phyloP scores from a whole-genome alignment of 164 flowering plant species.

The Stephania cephalantha region DNA sequence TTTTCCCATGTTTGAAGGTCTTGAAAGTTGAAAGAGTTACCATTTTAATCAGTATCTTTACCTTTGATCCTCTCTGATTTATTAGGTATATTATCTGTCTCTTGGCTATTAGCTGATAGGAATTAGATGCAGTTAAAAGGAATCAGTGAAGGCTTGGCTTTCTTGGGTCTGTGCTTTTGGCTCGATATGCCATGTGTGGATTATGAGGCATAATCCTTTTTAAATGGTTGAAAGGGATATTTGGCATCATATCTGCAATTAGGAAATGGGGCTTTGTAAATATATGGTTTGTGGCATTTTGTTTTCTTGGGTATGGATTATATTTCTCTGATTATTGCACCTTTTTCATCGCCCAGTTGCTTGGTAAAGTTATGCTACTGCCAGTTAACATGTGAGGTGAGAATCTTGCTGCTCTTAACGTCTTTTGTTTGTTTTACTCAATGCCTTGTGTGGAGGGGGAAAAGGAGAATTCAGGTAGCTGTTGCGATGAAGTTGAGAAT shows the following conservation, averaged over 20 bases:
- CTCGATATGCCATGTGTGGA: conserved; percentile 1
- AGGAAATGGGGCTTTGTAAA: conserved; percentile 12
- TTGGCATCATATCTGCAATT: conserved; percentile 6
- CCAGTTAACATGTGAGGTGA: conserved; percentile 21
- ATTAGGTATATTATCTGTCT: conserved; percentile 1
- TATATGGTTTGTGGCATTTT: not conserved
- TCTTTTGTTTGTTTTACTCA: conserved; percentile 19
- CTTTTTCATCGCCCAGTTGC: conserved; percentile 5
- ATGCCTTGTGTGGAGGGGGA: conserved; percentile 23
- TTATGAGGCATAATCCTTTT: conserved; percentile 4
- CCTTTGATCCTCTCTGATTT: conserved; percentile 1
- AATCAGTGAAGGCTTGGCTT: conserved; percentile 11
- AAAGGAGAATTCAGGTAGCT: conserved; percentile 20
- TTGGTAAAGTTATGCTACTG: conserved; percentile 17
- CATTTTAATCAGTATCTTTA: conserved; percentile 1
- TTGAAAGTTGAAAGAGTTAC: not conserved
- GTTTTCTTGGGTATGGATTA: conserved; percentile 5
- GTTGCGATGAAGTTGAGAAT: conserved; percentile 20
- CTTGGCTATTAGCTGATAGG: conserved; percentile 1
- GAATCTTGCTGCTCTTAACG: conserved; percentile 13
- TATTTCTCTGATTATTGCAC: not conserved
- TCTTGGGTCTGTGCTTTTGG: conserved; percentile 15
- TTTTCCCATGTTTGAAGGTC: conserved; percentile 11
- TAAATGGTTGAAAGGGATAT: conserved; percentile 4
- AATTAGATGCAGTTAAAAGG: not conserved